These are phyloP conservation scores for Gloeostereum incarnatum DNA, from an alignment of 768 basidiomycete species.

Conservation along the genomic window DNA sequence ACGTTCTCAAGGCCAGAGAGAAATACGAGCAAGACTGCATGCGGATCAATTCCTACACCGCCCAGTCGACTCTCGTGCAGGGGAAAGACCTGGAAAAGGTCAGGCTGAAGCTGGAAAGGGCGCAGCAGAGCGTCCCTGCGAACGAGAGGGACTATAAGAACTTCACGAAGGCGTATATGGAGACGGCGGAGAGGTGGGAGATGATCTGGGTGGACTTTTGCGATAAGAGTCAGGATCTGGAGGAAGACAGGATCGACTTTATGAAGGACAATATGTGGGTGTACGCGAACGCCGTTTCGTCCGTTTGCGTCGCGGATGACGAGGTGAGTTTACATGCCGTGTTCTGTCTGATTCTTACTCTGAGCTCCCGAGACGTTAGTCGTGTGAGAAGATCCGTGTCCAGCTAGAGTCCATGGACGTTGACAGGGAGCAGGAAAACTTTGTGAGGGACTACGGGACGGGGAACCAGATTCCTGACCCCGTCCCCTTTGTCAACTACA, in stretches of 20 bases:
- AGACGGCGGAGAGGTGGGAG: constrained; percentile 83
- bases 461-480: constrained; percentile 84
- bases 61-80: constrained; percentile 83
- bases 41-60: constrained; percentile 88
- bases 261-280: constrained; percentile 94
- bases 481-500: constrained; percentile 71
- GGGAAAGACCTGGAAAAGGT: constrained; percentile 91
- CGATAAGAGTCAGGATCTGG: constrained; percentile 90
- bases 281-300: constrained; percentile 91
- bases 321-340: constrained; percentile 44
- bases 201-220: constrained; percentile 90
- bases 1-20: constrained; percentile 83
- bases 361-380: constrained; percentile 42
- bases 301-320: constrained; percentile 91
- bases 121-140: constrained; percentile 77
- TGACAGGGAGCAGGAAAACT: constrained; percentile 80
- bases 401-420: constrained; percentile 86
- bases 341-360: constrained; percentile 1
- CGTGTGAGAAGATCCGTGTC: constrained; percentile 83
- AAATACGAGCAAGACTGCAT: constrained; percentile 91
- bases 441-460: constrained; percentile 84
- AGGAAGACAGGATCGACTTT: constrained; percentile 88
- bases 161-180: constrained; percentile 69
- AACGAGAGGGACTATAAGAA: constrained; percentile 93
- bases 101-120: constrained; percentile 75